Evolutionary conservation across 1,284 basidiomycete genomes (phyloP).

Genomic region (Ustilago lituana): DNA sequence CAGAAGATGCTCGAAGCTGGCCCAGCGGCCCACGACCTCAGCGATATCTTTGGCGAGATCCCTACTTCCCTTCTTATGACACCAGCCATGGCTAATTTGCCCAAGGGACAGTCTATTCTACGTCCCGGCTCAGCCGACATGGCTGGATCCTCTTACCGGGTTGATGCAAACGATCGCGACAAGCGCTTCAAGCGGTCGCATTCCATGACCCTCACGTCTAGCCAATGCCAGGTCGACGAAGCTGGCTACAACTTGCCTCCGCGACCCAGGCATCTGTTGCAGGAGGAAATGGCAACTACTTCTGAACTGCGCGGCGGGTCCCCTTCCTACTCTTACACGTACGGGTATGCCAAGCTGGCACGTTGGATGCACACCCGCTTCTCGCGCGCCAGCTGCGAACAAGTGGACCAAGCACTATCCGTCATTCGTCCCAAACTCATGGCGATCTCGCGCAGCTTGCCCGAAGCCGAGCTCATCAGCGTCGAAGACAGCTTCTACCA

Average conservation of each 20-base stretch:
- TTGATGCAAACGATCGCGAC: neutral
- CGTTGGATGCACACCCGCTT: conserved; percentile 49
- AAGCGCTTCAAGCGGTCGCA: conserved; percentile 7
- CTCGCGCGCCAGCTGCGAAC: conserved; percentile 30
- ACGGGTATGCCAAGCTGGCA: conserved; percentile 48
- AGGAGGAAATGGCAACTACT: conserved; percentile 37
- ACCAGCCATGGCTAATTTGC: conserved; percentile 31
- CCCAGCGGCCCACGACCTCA: conserved; percentile 28
- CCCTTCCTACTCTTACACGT: conserved; percentile 38
- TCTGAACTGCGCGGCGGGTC: conserved; percentile 30
- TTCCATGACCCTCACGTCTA: conserved; percentile 4
- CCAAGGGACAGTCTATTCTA: conserved; percentile 23
- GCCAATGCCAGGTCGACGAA: conserved; percentile 14
- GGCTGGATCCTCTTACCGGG: neutral
- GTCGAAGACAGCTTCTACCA: conserved; percentile 39
- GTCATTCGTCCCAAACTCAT: conserved; percentile 40
- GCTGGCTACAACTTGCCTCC: conserved; percentile 27
- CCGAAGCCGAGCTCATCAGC: conserved; percentile 37
- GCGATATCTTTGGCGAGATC: conserved; percentile 42
- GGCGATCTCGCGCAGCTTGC: conserved; percentile 27
- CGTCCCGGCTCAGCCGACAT: conserved; percentile 17
- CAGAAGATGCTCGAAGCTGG: conserved; percentile 42
- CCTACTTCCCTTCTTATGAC: conserved; percentile 45
- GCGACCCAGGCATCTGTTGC: conserved; percentile 32
- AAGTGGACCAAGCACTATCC: conserved; percentile 30